phyloP scores from a whole-genome alignment of 2,329 filamentous ascomycete species.

The Amylocarpus encephaloides region DNA sequence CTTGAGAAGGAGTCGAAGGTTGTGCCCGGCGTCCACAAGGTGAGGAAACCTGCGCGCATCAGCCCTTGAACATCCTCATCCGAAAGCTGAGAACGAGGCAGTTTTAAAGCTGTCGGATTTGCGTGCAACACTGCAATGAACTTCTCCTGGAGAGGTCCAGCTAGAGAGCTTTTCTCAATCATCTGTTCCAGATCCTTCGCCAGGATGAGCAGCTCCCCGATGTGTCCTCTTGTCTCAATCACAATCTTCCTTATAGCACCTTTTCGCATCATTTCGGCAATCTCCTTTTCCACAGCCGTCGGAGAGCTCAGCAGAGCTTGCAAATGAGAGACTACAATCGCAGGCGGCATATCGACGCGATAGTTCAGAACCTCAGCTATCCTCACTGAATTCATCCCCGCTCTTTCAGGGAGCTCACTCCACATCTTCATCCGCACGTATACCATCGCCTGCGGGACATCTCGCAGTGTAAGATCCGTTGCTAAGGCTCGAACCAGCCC shows the following conservation, averaged over 20 bases:
- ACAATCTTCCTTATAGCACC: constrained; percentile 56
- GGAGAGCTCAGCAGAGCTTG: constrained; percentile 31
- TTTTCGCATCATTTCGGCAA: constrained; percentile 51
- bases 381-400: constrained; percentile 58
- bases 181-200: constrained; percentile 48
- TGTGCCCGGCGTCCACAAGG: constrained; percentile 37
- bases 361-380: constrained; percentile 59
- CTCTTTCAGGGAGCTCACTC: constrained; percentile 50
- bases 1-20: constrained; percentile 37
- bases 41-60: constrained; percentile 62
- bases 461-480: constrained; percentile 49
- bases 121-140: constrained; percentile 47
- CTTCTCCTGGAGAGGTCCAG: constrained; percentile 39
- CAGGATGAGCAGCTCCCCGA: constrained; percentile 60
- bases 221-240: constrained; percentile 49
- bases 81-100: constrained; percentile 37
- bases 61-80: constrained; percentile 48
- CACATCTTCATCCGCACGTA: constrained; percentile 60
- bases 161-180: constrained; percentile 36
- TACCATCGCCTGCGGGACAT: constrained; percentile 59
- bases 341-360: constrained; percentile 51
- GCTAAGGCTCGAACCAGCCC: constrained; percentile 51
- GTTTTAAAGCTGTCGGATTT: constrained; percentile 42
- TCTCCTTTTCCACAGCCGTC: constrained; percentile 60
- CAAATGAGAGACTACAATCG: constrained; percentile 33